Evolutionary conservation across 2,329 filamentous ascomycete species (phyloP).

Genomic region (Diaporthe vaccinii): DNA sequence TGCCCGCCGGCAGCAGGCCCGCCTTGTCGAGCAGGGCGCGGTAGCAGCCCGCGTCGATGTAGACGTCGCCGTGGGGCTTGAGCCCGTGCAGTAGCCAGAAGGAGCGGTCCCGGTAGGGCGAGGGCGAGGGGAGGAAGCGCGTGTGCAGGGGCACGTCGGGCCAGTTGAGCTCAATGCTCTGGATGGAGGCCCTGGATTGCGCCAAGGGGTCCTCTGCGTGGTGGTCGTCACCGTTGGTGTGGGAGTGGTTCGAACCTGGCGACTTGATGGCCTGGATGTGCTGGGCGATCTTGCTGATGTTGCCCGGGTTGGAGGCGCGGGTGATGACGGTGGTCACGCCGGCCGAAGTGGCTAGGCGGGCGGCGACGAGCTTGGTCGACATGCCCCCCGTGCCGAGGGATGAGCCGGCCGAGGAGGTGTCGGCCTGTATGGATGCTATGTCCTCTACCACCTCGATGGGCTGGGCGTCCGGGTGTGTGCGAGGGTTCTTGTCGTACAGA

Average conservation of each 20-base stretch:
- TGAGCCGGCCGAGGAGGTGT: constrained; percentile 91
- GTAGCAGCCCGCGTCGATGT: constrained; percentile 92
- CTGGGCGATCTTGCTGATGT: constrained; percentile 87
- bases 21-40: constrained; percentile 85
- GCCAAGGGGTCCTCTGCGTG: constrained; percentile 52
- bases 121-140: constrained; percentile 86
- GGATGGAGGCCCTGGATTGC: constrained; percentile 57
- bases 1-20: constrained; percentile 89
- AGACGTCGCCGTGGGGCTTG: constrained; percentile 89
- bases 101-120: constrained; percentile 91
- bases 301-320: constrained; percentile 91
- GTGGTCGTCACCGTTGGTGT: constrained; percentile 47
- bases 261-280: constrained; percentile 78
- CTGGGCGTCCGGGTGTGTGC: constrained; percentile 85
- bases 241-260: constrained; percentile 48
- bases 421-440: constrained; percentile 84
- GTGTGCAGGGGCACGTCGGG: constrained; percentile 82
- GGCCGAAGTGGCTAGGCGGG: constrained; percentile 90
- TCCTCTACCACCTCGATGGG: constrained; percentile 95
- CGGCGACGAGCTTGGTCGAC: constrained; percentile 97
- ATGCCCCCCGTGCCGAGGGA: constrained; percentile 94
- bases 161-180: constrained; percentile 53
- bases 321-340: constrained; percentile 98
- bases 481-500: constrained; percentile 95
- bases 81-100: constrained; percentile 98